Conservation (phyloP, 306 rosid species). For the Casuarina cunninghamiana region DNA sequence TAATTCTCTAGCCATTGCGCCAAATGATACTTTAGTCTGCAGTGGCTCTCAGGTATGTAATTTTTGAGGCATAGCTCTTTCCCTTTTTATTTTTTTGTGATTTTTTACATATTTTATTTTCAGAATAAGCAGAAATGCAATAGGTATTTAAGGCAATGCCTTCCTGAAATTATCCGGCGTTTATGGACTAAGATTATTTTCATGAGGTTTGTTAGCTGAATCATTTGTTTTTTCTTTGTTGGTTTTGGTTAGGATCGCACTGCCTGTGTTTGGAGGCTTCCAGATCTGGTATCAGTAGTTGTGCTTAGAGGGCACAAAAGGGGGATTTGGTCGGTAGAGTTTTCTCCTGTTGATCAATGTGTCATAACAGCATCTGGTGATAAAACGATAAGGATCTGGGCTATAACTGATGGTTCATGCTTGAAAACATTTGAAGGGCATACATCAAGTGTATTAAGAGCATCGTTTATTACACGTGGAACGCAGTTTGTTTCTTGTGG, state of each 20-base stretch:
- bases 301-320: constrained; percentile 90
- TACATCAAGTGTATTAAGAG: constrained; percentile 83
- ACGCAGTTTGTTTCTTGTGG: constrained; percentile 88
- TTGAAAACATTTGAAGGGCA: constrained; percentile 96
- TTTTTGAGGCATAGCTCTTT: constrained; percentile 17
- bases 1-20: constrained; percentile 91
- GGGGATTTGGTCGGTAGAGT: constrained; percentile 95
- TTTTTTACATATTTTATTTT: constrained; percentile 1
- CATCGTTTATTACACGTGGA: constrained; percentile 89
- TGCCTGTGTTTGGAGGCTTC: constrained; percentile 95
- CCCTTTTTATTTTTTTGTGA: neutral
- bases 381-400: constrained; percentile 91
- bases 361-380: constrained; percentile 95
- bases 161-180: neutral
- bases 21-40: constrained; percentile 89
- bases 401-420: constrained; percentile 90
- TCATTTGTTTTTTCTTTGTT: neutral
- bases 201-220: constrained; percentile 3
- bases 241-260: constrained; percentile 71
- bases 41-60: constrained; percentile 95
- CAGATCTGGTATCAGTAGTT: constrained; percentile 70
- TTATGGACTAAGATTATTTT: neutral
- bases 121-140: constrained; percentile 5
- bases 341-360: constrained; percentile 97
- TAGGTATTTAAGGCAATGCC: constrained; percentile 9